phyloP scores from a whole-genome alignment of 2,329 filamentous ascomycete species.

The Sordariomycetes sp. region DNA sequence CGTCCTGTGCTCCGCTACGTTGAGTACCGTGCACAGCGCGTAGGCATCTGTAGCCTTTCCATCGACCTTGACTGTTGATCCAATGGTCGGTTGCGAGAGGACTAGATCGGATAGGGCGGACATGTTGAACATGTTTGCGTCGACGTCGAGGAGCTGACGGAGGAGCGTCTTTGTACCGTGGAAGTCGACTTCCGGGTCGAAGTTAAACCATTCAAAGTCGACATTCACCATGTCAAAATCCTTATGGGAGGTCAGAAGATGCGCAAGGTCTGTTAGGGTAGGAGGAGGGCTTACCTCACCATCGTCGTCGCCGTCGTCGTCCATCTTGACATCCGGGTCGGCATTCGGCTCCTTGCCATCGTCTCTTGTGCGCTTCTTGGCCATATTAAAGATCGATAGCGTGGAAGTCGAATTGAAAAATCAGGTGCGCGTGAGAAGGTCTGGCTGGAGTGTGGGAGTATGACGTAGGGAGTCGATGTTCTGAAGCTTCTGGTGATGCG shows the following conservation, averaged over 20 bases:
- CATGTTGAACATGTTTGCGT: slow-evolving; percentile 77
- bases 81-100: slow-evolving; percentile 75
- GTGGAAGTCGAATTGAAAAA: no score
- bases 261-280: no score
- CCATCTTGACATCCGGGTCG: slow-evolving; percentile 27
- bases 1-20: slow-evolving; percentile 68
- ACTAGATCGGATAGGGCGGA: slow-evolving; percentile 81
- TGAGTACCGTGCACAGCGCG: slow-evolving; percentile 83
- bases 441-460: background rate
- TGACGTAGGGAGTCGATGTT: background rate
- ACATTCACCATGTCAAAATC: slow-evolving; percentile 89
- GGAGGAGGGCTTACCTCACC: slow-evolving; percentile 32
- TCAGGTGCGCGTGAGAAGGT: no score
- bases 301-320: slow-evolving; percentile 42
- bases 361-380: slow-evolving; percentile 41
- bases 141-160: slow-evolving; percentile 85
- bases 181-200: slow-evolving; percentile 81
- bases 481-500: background rate
- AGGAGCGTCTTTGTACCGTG: slow-evolving; percentile 86
- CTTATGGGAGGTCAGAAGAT: no score
- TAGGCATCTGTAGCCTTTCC: slow-evolving; percentile 88
- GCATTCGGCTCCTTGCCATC: slow-evolving; percentile 33
- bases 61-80: slow-evolving; percentile 95
- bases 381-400: slow-evolving; percentile 30
- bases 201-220: slow-evolving; percentile 99